Evolutionary conservation across 345 rosid species (phyloP), one percentile per base, ranked within the genome.

Genomic region (Boechera stricta): DNA sequence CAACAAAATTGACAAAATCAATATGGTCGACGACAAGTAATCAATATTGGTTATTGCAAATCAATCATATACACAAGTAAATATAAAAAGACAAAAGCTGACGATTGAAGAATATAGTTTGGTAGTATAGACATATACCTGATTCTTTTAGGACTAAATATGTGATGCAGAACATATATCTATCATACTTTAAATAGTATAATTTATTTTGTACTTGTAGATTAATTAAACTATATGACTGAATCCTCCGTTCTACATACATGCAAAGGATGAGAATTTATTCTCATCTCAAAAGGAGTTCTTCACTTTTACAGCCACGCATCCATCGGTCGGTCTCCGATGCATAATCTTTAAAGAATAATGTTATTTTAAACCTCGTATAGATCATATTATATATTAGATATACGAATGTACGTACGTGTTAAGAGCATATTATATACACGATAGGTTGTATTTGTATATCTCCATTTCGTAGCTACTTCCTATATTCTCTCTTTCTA

Each of bases 311-410:
- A 72, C 81, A 77, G 56, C 77, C 62, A 78, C 58, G 77, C 81
- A 72, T 65, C 73, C 32, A 72, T 72, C 81, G 77, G 58, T 51
- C 63, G 73, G 81, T 71, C 77, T 57, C 62, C 16, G 31, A 57
- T 77, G 48, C 77, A 72, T 58, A 58, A 55, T 65, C 73, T 49
- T 48, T 57, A 57, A 31, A 65, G 67, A 48, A 18, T 57, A 71
- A 48, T 72, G 55, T 29, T 77, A 77, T 71, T 77, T 65, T 57
- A 71, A 48, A 77, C 77, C 81, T 77, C 77, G 81, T 72, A 72
- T 72, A 49, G 15, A 39, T 49, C 77, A 33, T 64, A 65, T 77
- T 35, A 45, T 70, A 45, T 47, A 45, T 47, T 7, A 38, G 7
- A 49, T 15, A 71, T 48, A 47, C 71, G 65, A 77, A 69, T 69